phyloP scores from a whole-genome alignment of 225 moss, liverwort and hornwort genomes.

The Physcomitrium patens region DNA sequence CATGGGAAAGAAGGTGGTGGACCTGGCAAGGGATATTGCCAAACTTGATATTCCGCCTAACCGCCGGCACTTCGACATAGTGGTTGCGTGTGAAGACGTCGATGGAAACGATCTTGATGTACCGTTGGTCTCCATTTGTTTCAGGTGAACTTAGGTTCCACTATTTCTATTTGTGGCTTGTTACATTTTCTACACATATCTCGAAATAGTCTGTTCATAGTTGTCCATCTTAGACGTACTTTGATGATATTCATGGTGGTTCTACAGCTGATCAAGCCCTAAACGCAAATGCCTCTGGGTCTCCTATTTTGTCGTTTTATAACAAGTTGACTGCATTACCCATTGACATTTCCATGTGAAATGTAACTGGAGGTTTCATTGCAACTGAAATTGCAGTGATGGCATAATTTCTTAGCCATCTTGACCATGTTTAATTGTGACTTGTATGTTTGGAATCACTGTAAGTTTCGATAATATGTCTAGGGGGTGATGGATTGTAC shows the following conservation, averaged over 20 bases:
- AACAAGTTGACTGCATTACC: too few species aligned
- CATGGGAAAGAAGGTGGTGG: slow-evolving; percentile 64
- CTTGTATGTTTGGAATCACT: too few species aligned
- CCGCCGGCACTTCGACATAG: slow-evolving; percentile 67
- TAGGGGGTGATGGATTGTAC: too few species aligned
- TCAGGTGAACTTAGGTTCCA: slow-evolving; percentile 37
- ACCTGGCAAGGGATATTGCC: slow-evolving; percentile 56
- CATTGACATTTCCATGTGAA: too few species aligned
- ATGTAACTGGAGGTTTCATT: too few species aligned
- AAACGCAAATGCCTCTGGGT: too few species aligned
- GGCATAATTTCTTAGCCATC: too few species aligned
- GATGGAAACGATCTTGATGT: slow-evolving; percentile 66
- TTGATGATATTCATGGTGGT: not conserved
- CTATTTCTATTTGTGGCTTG: not conserved
- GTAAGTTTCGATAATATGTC: too few species aligned
- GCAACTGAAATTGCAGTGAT: too few species aligned
- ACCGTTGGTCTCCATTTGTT: slow-evolving; percentile 64
- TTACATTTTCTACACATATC: not conserved
- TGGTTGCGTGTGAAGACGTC: slow-evolving; percentile 64
- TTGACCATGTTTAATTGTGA: too few species aligned
- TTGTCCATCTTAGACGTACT: slow-evolving; percentile 1
- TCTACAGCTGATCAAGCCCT: slow-evolving; percentile 11
- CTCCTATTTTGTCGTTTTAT: too few species aligned
- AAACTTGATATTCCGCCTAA: slow-evolving; percentile 52
- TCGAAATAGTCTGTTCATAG: slow-evolving; percentile 28